Conservation (phyloP, 495 filamentous ascomycete genomes). For the Trichoderma reesei region DNA sequence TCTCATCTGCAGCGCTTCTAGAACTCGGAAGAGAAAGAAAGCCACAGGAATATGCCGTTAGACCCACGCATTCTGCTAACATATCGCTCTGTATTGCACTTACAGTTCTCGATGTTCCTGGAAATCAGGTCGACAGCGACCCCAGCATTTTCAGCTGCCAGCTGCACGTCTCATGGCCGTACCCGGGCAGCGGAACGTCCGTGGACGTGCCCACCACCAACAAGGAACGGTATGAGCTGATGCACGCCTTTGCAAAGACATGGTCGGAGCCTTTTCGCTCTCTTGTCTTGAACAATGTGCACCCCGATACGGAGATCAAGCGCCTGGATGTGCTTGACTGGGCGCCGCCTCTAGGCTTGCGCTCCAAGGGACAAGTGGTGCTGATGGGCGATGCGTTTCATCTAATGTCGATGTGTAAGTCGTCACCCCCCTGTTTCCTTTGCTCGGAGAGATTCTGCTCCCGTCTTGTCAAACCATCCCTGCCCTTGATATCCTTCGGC, state of each 20-base stretch:
- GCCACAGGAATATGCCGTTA: background rate
- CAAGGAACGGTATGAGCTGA: constrained; percentile 34
- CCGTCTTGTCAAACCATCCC: background rate
- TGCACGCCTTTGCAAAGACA: constrained; percentile 41
- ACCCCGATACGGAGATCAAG: constrained; percentile 37
- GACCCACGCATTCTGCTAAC: background rate
- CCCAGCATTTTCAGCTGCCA: constrained; percentile 30
- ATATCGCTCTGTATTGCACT: background rate
- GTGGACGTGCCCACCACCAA: constrained; percentile 32
- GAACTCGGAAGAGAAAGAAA: background rate
- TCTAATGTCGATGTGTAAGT: constrained; percentile 54
- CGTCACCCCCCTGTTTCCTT: background rate
- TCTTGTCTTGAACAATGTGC: constrained; percentile 32
- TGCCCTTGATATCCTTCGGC: too few species aligned
- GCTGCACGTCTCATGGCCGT: constrained; percentile 44
- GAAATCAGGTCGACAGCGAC: constrained; percentile 14
- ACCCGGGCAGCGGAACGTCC: constrained; percentile 15
- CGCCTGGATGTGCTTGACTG: constrained; percentile 48
- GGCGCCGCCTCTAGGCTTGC: constrained; percentile 26
- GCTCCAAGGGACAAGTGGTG: constrained; percentile 31
- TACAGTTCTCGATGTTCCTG: constrained; percentile 26
- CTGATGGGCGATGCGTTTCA: constrained; percentile 53
- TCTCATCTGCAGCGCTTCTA: background rate
- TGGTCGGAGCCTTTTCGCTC: constrained; percentile 49
- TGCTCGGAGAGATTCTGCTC: background rate